Percentiles rank a stretch among this genome's conserved stretches.
phyloP scores from a whole-genome alignment of 1,284 basidiomycete species.

The Cutaneotrichosporon sp. region DNA sequence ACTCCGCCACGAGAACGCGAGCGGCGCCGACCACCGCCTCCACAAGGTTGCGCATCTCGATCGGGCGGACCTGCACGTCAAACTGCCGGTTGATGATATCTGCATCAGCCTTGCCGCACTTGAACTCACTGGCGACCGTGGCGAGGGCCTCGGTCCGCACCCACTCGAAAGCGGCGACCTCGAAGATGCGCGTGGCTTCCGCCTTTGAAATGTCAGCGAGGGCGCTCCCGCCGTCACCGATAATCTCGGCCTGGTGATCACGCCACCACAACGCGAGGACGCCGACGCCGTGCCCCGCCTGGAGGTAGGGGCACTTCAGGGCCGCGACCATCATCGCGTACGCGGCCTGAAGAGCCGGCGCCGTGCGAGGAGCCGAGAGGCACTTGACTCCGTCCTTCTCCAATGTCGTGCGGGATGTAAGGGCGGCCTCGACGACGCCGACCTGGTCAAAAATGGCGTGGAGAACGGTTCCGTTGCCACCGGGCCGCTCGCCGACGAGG shows the following conservation, averaged over 20 bases:
- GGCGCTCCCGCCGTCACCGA: background rate
- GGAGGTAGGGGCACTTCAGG: background rate
- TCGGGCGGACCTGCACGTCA: background rate
- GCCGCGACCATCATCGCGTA: background rate
- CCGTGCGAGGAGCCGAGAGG: background rate
- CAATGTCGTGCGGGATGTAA: background rate
- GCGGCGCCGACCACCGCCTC: background rate
- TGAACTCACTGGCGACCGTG: background rate
- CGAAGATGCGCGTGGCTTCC: background rate
- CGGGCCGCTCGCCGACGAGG: no score
- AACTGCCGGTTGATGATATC: background rate
- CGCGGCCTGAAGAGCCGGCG: background rate
- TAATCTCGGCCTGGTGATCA: background rate
- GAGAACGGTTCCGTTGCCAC: no score
- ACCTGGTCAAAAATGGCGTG: no score
- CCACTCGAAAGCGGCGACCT: background rate
- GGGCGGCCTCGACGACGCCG: no score
- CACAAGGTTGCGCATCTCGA: background rate
- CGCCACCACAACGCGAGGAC: background rate
- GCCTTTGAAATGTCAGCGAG: background rate
- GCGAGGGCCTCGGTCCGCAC: background rate
- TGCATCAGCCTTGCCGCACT: background rate
- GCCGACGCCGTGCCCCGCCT: background rate
- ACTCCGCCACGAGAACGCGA: background rate
- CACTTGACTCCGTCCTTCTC: background rate